A percentile compares a stretch with the other conserved stretches of the same genome.
Conservation (phyloP, 371 early-diverging fungal species). For the Lichtheimia ramosa region DNA sequence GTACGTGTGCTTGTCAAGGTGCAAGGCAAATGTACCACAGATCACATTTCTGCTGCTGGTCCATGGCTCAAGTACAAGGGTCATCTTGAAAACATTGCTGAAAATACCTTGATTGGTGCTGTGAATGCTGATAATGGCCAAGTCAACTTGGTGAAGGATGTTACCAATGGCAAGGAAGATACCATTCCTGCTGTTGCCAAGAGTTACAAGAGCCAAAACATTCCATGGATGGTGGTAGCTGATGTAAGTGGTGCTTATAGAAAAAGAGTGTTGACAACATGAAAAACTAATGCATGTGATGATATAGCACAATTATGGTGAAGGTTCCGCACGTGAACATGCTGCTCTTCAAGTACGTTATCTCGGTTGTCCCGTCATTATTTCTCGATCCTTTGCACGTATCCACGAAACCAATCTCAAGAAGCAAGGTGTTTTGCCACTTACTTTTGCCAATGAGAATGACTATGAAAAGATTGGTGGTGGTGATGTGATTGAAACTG, state of each 20-base stretch:
- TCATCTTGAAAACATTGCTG: slow-evolving; percentile 94
- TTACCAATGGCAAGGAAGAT: slow-evolving; percentile 67
- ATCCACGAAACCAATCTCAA: slow-evolving; percentile 99
- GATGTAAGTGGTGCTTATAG: slow-evolving; percentile 72
- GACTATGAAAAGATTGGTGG: slow-evolving; percentile 83
- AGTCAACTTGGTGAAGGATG: slow-evolving; percentile 81
- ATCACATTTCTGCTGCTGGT: slow-evolving; percentile 95
- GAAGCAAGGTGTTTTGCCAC: slow-evolving; percentile 96
- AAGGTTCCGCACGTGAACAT: slow-evolving; percentile 97
- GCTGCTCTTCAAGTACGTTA: slow-evolving; percentile 94
- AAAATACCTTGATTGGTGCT: slow-evolving; percentile 96
- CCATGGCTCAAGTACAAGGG: slow-evolving; percentile 98
- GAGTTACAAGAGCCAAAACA: slow-evolving; percentile 77
- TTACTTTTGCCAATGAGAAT: slow-evolving; percentile 81
- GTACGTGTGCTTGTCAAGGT: slow-evolving; percentile 87
- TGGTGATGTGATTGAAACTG: slow-evolving; percentile 78
- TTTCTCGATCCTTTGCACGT: slow-evolving; percentile 93
- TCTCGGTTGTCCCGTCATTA: slow-evolving; percentile 86
- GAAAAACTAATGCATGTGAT: background rate
- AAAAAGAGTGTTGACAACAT: background rate
- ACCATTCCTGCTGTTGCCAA: slow-evolving; percentile 90
- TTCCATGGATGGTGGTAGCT: slow-evolving; percentile 92
- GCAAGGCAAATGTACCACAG: slow-evolving; percentile 97
- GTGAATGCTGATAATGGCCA: slow-evolving; percentile 88
- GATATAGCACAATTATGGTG: slow-evolving; percentile 91